These are phyloP conservation scores for Malassezia pachydermatis DNA, from an alignment of 1,284 basidiomycete species.

Conservation along the genomic window DNA sequence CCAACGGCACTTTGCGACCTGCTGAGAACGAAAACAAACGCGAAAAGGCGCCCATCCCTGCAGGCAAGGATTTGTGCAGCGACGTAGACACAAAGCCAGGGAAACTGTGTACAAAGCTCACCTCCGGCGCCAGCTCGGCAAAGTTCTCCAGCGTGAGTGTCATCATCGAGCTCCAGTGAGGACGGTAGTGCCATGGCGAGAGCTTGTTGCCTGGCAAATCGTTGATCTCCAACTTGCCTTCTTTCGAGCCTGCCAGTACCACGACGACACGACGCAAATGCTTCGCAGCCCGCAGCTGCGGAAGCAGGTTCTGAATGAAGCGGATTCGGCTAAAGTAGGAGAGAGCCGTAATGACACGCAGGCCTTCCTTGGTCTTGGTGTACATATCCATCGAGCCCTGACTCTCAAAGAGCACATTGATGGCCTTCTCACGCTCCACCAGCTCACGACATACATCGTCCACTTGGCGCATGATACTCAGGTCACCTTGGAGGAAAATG, in stretches of 20 bases:
- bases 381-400: slow-evolving; percentile 6
- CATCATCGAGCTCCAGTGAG: slow-evolving; percentile 3
- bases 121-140: slow-evolving; percentile 4
- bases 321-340: slow-evolving; percentile 8
- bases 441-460: slow-evolving; percentile 2
- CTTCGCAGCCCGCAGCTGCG: not conserved
- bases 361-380: slow-evolving; percentile 1
- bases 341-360: slow-evolving; percentile 2
- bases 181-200: not conserved
- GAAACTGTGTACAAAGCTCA: slow-evolving; percentile 10
- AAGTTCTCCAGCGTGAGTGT: slow-evolving; percentile 5
- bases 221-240: slow-evolving; percentile 1
- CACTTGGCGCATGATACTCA: slow-evolving; percentile 6
- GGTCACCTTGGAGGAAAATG: not conserved
- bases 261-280: slow-evolving; percentile 8
- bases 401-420: slow-evolving; percentile 8
- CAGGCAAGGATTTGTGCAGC: not conserved
- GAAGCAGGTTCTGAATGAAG: slow-evolving; percentile 5
- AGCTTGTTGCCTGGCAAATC: slow-evolving; percentile 1
- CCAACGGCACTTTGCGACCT: not conserved
- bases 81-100: slow-evolving; percentile 4
- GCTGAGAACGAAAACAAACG: not conserved
- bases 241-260: slow-evolving; percentile 10
- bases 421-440: slow-evolving; percentile 1
- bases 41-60: not conserved